Percentiles rank a stretch among this genome's conserved stretches.
Evolutionary conservation across 306 rosid genomes (phyloP).

Genomic region (Cucurbita pepo): DNA sequence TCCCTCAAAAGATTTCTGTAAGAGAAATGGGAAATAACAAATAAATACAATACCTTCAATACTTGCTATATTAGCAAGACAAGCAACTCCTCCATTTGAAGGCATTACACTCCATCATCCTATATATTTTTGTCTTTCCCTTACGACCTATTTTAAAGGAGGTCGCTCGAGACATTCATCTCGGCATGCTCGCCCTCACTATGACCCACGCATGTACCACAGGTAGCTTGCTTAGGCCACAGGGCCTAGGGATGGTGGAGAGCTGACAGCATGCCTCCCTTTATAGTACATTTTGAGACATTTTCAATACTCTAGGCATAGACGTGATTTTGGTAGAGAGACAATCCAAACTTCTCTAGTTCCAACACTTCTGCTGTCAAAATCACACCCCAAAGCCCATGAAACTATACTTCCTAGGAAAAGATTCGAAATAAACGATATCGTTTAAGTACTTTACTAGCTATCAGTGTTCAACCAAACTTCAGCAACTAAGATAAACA

Average conservation of each 20-base stretch:
- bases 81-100: background rate
- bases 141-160: too few relatives aligned
- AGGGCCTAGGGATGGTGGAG: too few relatives aligned
- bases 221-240: too few relatives aligned
- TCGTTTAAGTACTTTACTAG: background rate
- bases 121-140: background rate
- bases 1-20: background rate
- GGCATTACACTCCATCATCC: background rate
- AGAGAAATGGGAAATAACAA: background rate
- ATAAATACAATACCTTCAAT: background rate
- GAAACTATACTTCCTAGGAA: background rate
- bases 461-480: background rate
- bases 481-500: background rate
- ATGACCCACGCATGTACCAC: too few relatives aligned
- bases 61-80: background rate
- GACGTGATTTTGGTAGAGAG: background rate
- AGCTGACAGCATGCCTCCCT: too few relatives aligned
- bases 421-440: background rate
- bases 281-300: too few relatives aligned
- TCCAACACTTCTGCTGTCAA: background rate
- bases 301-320: too few relatives aligned
- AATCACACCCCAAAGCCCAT: background rate
- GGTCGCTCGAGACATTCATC: too few relatives aligned
- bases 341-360: background rate
- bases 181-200: too few relatives aligned